A percentile compares a stretch with the other conserved stretches of the same genome.
Evolutionary conservation across 305 asterid species (phyloP).

Genomic region (Nicotiana rustica): DNA sequence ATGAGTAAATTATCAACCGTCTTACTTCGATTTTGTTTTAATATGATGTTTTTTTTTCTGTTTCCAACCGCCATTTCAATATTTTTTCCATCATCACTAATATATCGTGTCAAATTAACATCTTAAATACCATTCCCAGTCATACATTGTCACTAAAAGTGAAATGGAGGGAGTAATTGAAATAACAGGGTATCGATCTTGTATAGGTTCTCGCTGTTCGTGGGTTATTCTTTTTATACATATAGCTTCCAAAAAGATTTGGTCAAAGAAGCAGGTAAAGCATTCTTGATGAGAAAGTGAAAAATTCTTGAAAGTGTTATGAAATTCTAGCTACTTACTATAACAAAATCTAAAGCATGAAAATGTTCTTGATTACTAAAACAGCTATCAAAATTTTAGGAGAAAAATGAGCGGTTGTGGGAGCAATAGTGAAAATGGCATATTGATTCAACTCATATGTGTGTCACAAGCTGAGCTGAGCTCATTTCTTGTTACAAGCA

Average conservation of each 20-base stretch:
- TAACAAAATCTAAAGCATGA: background rate
- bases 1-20: background rate
- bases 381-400: background rate
- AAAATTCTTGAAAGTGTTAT: background rate
- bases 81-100: background rate
- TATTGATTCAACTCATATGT: slow-evolving; percentile 1
- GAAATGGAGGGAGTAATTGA: background rate
- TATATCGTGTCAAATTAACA: background rate
- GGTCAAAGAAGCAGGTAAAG: background rate
- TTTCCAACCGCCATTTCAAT: background rate
- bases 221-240: background rate
- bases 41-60: background rate
- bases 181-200: background rate
- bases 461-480: too few species aligned
- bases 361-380: background rate
- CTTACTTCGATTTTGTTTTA: background rate
- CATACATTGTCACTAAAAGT: background rate
- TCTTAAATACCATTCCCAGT: background rate
- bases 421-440: background rate
- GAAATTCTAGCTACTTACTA: background rate
- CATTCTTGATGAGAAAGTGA: slow-evolving; percentile 9
- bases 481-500: too few species aligned
- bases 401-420: background rate
- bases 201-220: background rate
- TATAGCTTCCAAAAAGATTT: background rate